Evolutionary conservation across 768 basidiomycete species (phyloP).

Genomic region (Royoungia palumana): DNA sequence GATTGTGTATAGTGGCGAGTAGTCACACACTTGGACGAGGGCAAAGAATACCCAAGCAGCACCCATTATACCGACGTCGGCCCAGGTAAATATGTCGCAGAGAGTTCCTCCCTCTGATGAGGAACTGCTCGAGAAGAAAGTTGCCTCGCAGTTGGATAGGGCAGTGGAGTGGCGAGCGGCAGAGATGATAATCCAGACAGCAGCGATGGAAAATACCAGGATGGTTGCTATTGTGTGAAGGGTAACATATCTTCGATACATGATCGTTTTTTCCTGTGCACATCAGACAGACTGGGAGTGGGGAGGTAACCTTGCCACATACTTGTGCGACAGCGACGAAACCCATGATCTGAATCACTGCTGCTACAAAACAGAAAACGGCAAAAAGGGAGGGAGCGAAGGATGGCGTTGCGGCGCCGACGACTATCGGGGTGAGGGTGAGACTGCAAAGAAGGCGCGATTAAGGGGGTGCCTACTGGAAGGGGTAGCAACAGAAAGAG

Average conservation of each 20-base stretch:
- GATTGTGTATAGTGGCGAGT: background rate
- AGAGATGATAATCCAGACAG: conserved; percentile 79
- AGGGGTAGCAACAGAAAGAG: conserved; percentile 74
- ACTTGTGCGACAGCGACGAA: conserved; percentile 83
- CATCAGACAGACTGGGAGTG: conserved; percentile 3
- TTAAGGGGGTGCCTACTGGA: conserved; percentile 52
- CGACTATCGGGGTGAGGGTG: conserved; percentile 49
- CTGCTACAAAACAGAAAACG: conserved; percentile 71
- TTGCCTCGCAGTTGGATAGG: conserved; percentile 56
- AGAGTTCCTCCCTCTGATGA: conserved; percentile 61
- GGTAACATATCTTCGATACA: conserved; percentile 67
- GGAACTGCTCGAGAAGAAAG: conserved; percentile 47
- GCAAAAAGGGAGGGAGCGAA: conserved; percentile 75
- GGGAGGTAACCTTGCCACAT: conserved; percentile 1
- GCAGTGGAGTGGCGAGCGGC: conserved; percentile 74
- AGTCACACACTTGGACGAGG: conserved; percentile 63
- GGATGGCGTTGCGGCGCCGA: conserved; percentile 80
- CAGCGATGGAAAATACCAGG: conserved; percentile 71
- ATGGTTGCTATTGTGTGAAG: conserved; percentile 55
- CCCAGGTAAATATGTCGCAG: conserved; percentile 91
- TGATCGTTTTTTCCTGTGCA: conserved; percentile 58
- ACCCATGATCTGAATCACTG: conserved; percentile 75
- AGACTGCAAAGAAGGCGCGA: conserved; percentile 3
- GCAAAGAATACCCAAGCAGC: conserved; percentile 80
- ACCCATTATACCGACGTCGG: conserved; percentile 87